Evolutionary conservation across 768 basidiomycete genomes (phyloP), one percentile per base, ranked within the genome.

Genomic region (Leccinum sublutescens): DNA sequence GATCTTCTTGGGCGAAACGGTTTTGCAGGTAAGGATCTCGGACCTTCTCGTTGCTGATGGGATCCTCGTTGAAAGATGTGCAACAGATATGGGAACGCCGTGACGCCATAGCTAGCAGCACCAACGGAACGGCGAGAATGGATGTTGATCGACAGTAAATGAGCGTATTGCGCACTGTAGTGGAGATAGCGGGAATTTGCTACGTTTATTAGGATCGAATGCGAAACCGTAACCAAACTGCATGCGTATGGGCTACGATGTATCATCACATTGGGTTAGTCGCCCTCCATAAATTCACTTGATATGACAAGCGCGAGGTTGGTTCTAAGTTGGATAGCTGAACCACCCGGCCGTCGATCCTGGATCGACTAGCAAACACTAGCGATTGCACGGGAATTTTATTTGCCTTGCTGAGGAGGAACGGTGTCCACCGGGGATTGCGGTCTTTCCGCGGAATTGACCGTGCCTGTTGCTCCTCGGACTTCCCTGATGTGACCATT

Each of bases 1-100:
- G 93, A 96, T 99, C 55, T 95, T 97, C 72, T 78, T 99, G 36
- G 96, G 95, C 27, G 97, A 98, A 74, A 93, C 90, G n/a, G 89
- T 96, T 33, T 77, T 99, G 53, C 97, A 99, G 83, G 95, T 95
- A 61, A 59, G 68, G 8, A 50, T 48, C 34, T 51, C 57, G 67
- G 8, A 51, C 36, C 49, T 52, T 43, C 19, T 58, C 29, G 38
- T n/a, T 56, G 17, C 27, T 23, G 31, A 21, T 59, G 57, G 50
- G 25, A 52, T 14, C 58, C 31, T 50, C 29, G 40, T 54, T 66
- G 56, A 71, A 58, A 59, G 66, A 17, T 45, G 8, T 48, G 29
- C 27, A 52, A 38, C 66, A 87, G 86, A 85, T 87, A 66, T 87
- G 86, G 86, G 85, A 87, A 73, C 78, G 81, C 62, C 78, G 85